phyloP scores from a whole-genome alignment of 1,139 yeast species.

The Magnusiomyces sp. region DNA sequence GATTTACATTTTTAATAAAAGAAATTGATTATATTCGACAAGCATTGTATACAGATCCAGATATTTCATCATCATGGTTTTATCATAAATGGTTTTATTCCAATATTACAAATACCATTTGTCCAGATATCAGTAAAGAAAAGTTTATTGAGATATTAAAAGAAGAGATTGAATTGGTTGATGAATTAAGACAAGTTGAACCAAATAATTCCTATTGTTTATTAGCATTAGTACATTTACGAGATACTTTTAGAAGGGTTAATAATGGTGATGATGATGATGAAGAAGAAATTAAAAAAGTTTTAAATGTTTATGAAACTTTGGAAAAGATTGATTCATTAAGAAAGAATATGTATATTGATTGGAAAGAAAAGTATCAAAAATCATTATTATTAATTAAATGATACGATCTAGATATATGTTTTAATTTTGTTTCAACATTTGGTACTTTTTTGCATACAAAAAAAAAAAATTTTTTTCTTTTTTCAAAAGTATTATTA shows the following conservation, averaged over 20 bases:
- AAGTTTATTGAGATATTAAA: slow-evolving; percentile 21
- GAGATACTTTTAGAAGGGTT: slow-evolving; percentile 16
- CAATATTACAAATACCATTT: slow-evolving; percentile 41
- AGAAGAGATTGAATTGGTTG: slow-evolving; percentile 28
- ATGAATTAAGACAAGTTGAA: slow-evolving; percentile 34
- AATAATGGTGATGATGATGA: slow-evolving; percentile 9
- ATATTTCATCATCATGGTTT: slow-evolving; percentile 89
- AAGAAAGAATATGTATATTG: slow-evolving; percentile 38
- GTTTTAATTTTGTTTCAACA: too few relatives aligned
- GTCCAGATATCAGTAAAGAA: slow-evolving; percentile 20
- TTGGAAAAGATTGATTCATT: slow-evolving; percentile 60
- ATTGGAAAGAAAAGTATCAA: slow-evolving; percentile 41
- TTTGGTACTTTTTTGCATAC: too few relatives aligned
- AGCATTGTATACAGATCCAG: slow-evolving; percentile 89
- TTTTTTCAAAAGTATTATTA: slow-evolving; percentile 8
- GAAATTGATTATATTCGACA: slow-evolving; percentile 69
- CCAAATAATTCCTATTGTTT: slow-evolving; percentile 35
- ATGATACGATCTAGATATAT: too few relatives aligned
- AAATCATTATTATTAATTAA: too few relatives aligned
- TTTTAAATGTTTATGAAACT: slow-evolving; percentile 32
- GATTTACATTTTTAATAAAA: slow-evolving; percentile 37
- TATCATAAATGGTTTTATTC: slow-evolving; percentile 66
- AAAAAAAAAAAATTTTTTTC: too few relatives aligned
- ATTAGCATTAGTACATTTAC: slow-evolving; percentile 26
- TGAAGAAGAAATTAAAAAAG: slow-evolving; percentile 20